Conservation (phyloP, 495 filamentous ascomycete genomes). For the Parachaetomium inaequale region DNA sequence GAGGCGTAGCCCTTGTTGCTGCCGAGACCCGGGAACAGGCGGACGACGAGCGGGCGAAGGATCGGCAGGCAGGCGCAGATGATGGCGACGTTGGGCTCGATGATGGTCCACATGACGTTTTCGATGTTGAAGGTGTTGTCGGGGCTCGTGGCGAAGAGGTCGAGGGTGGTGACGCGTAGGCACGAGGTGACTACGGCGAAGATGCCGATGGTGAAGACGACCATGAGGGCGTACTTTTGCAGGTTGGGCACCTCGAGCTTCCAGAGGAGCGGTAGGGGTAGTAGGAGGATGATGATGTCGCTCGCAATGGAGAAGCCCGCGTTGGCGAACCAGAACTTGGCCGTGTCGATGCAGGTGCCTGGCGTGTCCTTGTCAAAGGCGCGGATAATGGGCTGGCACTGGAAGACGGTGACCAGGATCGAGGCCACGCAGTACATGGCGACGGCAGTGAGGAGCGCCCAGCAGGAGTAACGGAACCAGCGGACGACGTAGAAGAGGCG, state of each 20-base stretch:
- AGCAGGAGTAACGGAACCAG: slow-evolving; percentile 24
- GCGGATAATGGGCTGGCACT: slow-evolving; percentile 30
- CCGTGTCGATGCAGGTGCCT: slow-evolving; percentile 30
- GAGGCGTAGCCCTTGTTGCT: slow-evolving; percentile 4
- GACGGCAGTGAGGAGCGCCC: slow-evolving; percentile 25
- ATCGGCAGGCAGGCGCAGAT: slow-evolving; percentile 48
- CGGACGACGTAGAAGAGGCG: slow-evolving; percentile 29
- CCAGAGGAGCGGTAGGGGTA: slow-evolving; percentile 39
- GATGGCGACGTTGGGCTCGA: slow-evolving; percentile 45
- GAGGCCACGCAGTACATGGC: slow-evolving; percentile 28
- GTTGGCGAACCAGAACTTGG: slow-evolving; percentile 29
- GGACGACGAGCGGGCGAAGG: slow-evolving; percentile 16
- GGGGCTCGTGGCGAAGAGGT: slow-evolving; percentile 18
- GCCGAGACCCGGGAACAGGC: not conserved
- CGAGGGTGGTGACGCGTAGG: slow-evolving; percentile 25
- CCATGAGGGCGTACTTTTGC: slow-evolving; percentile 38
- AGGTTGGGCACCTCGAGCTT: slow-evolving; percentile 27
- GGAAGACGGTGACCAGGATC: slow-evolving; percentile 26
- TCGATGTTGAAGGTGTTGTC: slow-evolving; percentile 31
- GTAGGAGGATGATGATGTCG: slow-evolving; percentile 30
- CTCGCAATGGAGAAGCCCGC: slow-evolving; percentile 30
- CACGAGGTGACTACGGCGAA: slow-evolving; percentile 28
- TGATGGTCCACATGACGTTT: slow-evolving; percentile 45
- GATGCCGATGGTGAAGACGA: slow-evolving; percentile 38
- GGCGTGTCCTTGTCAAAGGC: slow-evolving; percentile 32